A percentile compares a stretch with the other conserved stretches of the same genome.
Conservation (phyloP, 2,329 filamentous ascomycete genomes). For the Celoporthe dispersa region DNA sequence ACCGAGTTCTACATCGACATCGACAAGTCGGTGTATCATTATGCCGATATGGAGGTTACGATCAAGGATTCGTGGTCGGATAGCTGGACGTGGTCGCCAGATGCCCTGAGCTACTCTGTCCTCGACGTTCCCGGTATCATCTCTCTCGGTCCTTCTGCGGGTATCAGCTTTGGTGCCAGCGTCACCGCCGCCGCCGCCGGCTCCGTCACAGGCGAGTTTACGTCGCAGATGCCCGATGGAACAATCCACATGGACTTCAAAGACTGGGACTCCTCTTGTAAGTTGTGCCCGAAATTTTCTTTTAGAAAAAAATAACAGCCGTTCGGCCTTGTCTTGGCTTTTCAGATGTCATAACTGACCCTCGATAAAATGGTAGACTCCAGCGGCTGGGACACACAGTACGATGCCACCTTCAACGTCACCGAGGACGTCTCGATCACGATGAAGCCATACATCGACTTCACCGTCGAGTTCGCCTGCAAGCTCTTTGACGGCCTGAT, state of each 20-base stretch:
- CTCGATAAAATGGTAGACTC: slow-evolving; percentile 2
- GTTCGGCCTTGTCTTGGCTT: too few species aligned
- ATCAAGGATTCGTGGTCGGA: slow-evolving; percentile 30
- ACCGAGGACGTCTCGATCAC: slow-evolving; percentile 22
- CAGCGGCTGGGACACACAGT: slow-evolving; percentile 21
- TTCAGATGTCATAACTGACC: not conserved
- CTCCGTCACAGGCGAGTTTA: slow-evolving; percentile 16
- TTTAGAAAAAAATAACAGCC: not conserved
- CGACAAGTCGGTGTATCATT: slow-evolving; percentile 32
- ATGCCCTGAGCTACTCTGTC: slow-evolving; percentile 29
- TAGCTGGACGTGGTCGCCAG: slow-evolving; percentile 28
- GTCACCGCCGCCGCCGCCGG: slow-evolving; percentile 17
- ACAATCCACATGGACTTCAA: slow-evolving; percentile 28
- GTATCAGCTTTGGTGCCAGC: slow-evolving; percentile 24
- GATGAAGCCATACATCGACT: slow-evolving; percentile 25
- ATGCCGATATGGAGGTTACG: slow-evolving; percentile 31
- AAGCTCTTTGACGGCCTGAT: slow-evolving; percentile 25
- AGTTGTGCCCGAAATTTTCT: slow-evolving; percentile 2
- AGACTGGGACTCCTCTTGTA: slow-evolving; percentile 19
- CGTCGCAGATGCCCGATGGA: slow-evolving; percentile 25
- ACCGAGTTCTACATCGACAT: slow-evolving; percentile 33
- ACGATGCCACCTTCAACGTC: slow-evolving; percentile 17
- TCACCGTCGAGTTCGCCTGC: slow-evolving; percentile 29
- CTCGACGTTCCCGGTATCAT: slow-evolving; percentile 31
- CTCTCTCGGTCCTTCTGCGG: slow-evolving; percentile 27